A percentile compares a stretch with the other conserved stretches of the same genome.
phyloP scores from a whole-genome alignment of 1,284 basidiomycete species.

The Ceratobasidium sp. region DNA sequence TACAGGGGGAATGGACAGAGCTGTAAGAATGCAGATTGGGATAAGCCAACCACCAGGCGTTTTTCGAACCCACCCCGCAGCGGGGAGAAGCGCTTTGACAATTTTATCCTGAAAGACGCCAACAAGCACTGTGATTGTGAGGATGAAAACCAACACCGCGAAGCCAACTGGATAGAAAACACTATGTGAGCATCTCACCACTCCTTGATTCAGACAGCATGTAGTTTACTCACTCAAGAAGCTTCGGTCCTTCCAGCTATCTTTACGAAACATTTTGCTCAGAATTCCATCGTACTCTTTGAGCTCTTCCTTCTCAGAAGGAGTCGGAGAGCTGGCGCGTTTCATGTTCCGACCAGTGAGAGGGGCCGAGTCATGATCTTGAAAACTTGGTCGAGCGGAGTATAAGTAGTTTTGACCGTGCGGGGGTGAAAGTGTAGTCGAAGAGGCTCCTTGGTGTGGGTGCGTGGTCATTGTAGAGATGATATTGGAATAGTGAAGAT shows the following conservation, averaged over 20 bases:
- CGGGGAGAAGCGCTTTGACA: slow-evolving; percentile 13
- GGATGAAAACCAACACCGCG: background rate
- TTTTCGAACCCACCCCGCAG: background rate
- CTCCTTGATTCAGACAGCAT: background rate
- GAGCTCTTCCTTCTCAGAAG: slow-evolving; percentile 25
- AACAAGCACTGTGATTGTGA: background rate
- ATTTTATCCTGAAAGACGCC: slow-evolving; percentile 8
- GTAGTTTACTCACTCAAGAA: background rate
- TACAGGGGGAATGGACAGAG: slow-evolving; percentile 30
- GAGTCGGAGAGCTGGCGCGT: background rate
- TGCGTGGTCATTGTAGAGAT: too few relatives aligned
- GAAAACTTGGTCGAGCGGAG: too few relatives aligned
- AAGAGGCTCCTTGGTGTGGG: too few relatives aligned
- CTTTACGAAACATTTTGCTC: background rate
- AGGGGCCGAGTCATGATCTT: background rate
- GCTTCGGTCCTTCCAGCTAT: background rate
- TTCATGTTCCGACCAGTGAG: background rate
- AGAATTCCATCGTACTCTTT: background rate
- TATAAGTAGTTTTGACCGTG: too few relatives aligned
- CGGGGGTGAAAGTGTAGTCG: too few relatives aligned
- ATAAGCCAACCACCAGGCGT: slow-evolving; percentile 26
- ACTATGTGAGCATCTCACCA: background rate
- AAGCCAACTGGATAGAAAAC: too few relatives aligned
- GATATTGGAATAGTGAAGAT: too few relatives aligned
- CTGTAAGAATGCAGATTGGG: slow-evolving; percentile 1